phyloP scores from a whole-genome alignment of 2,329 filamentous ascomycete genomes.

The Microcyclosporella mali region DNA sequence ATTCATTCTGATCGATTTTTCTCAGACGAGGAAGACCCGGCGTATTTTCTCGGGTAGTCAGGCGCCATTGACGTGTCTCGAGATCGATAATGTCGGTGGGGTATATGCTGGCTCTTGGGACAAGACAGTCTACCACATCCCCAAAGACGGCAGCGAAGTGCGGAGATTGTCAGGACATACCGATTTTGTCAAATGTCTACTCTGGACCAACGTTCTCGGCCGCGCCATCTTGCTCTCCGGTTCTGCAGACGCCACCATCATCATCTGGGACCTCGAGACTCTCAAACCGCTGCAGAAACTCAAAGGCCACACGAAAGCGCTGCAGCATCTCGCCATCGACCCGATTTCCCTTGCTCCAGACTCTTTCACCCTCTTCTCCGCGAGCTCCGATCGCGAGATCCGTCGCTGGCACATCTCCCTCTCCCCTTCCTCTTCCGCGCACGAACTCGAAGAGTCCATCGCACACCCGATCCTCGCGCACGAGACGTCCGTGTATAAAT shows the following conservation, averaged over 20 bases:
- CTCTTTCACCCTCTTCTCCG: conserved; percentile 60
- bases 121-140: conserved; percentile 78
- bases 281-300: conserved; percentile 67
- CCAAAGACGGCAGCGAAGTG: not conserved
- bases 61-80: conserved; percentile 73
- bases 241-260: conserved; percentile 42
- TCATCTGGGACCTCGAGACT: conserved; percentile 72
- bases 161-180: conserved; percentile 54
- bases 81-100: conserved; percentile 50
- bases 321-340: conserved; percentile 77
- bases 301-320: conserved; percentile 69
- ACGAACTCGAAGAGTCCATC: conserved; percentile 46
- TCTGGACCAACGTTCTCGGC: conserved; percentile 55
- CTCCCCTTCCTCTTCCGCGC: conserved; percentile 47
- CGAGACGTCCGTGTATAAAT: conserved; percentile 81
- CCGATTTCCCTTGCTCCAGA: conserved; percentile 47
- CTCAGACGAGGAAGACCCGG: conserved; percentile 40
- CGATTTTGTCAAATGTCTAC: conserved; percentile 85
- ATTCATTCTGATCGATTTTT: conserved; percentile 1
- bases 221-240: conserved; percentile 46
- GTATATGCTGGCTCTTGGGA: conserved; percentile 93
- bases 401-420: conserved; percentile 64
- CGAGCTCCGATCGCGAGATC: conserved; percentile 59
- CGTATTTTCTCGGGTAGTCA: conserved; percentile 64
- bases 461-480: conserved; percentile 64